These are phyloP conservation scores for Ramicandelaber brevisporus DNA, from an alignment of 192 early-diverging fungal genomes.

Conservation along the genomic window DNA sequence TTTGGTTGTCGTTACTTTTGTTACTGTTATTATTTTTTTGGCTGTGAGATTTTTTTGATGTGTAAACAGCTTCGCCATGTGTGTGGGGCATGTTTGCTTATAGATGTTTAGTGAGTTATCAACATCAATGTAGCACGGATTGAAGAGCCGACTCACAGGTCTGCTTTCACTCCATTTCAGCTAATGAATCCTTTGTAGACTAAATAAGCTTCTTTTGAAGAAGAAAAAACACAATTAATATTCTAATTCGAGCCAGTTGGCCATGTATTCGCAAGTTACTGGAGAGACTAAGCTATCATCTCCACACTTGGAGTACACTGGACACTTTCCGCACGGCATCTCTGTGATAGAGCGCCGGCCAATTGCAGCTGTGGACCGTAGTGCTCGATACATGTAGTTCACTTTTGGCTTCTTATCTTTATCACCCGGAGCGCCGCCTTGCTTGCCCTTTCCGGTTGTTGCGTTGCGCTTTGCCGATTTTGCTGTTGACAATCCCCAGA, in stretches of 20 bases:
- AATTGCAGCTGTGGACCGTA: constrained; percentile 16
- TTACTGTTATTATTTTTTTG: too few relatives aligned
- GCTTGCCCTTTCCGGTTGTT: background rate
- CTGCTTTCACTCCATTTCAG: too few relatives aligned
- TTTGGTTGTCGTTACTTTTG: too few relatives aligned
- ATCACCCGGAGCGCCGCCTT: background rate
- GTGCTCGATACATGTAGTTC: constrained; percentile 51
- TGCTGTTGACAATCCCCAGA: background rate
- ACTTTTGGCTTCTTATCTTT: constrained; percentile 4
- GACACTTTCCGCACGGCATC: constrained; percentile 73
- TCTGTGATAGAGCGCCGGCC: constrained; percentile 47
- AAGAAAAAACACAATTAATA: background rate
- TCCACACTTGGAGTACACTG: constrained; percentile 51
- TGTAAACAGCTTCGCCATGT: too few relatives aligned
- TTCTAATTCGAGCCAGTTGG: constrained; percentile 53
- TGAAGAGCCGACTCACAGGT: too few relatives aligned
- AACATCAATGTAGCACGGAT: too few relatives aligned
- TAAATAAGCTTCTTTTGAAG: background rate
- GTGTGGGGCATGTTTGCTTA: too few relatives aligned
- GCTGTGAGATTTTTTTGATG: too few relatives aligned
- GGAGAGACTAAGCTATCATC: constrained; percentile 50
- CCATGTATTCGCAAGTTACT: constrained; percentile 49
- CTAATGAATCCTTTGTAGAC: too few relatives aligned
- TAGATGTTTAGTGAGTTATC: too few relatives aligned
- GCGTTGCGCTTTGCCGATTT: background rate